A percentile compares a stretch with the other conserved stretches of the same genome.
Conservation (phyloP, 140 eudicot species). For the Artemisia princeps region DNA sequence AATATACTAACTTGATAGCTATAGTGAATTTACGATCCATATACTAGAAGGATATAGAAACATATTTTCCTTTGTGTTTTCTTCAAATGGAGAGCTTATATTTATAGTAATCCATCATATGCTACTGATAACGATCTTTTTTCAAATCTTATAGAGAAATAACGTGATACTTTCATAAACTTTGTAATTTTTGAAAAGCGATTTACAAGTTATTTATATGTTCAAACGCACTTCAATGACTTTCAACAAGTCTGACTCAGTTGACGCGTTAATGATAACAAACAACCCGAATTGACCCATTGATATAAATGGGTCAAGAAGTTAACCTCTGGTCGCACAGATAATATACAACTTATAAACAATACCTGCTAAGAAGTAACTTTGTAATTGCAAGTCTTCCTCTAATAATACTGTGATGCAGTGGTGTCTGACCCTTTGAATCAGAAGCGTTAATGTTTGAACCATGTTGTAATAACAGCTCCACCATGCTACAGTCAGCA, state of each 20-base stretch:
- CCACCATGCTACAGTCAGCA: constrained; percentile 85
- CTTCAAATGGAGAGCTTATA: too few relatives aligned
- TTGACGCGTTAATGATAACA: not conserved
- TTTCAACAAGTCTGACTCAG: too few relatives aligned
- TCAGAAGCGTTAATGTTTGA: constrained; percentile 62
- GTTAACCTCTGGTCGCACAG: not conserved
- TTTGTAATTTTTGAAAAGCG: too few relatives aligned
- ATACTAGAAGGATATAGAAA: not conserved
- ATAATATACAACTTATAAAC: not conserved
- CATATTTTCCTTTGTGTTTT: too few relatives aligned
- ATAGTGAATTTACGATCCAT: not conserved
- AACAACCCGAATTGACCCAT: not conserved
- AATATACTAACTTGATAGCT: not conserved
- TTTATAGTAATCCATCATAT: too few relatives aligned
- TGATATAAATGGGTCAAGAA: not conserved
- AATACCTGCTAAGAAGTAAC: constrained; percentile 65
- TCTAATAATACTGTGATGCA: constrained; percentile 60
- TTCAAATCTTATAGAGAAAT: too few relatives aligned
- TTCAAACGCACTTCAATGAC: too few relatives aligned
- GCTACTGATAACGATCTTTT: too few relatives aligned
- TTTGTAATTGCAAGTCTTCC: constrained; percentile 54
- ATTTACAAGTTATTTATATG: too few relatives aligned
- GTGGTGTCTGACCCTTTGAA: constrained; percentile 74
- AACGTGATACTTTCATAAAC: too few relatives aligned
- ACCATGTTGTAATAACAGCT: constrained; percentile 77